phyloP scores from a whole-genome alignment of 805 yeast genomes.

The Barnettozyma populi region DNA sequence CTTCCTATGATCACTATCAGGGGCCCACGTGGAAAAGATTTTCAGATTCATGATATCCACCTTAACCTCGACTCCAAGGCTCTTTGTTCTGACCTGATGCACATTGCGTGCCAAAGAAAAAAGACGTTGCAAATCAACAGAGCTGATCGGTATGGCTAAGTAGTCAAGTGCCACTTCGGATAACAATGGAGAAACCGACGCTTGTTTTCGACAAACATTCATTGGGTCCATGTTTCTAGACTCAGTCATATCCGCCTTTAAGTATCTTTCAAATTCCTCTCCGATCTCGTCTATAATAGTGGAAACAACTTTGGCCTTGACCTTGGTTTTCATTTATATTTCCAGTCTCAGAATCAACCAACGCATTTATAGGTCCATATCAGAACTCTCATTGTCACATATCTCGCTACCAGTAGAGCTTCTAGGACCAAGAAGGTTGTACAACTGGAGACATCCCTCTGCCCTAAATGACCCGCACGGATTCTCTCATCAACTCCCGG shows the following conservation, averaged over 20 bases:
- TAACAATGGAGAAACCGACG: neutral
- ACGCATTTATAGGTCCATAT: neutral
- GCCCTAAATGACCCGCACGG: neutral
- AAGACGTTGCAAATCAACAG: neutral
- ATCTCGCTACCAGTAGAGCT: neutral
- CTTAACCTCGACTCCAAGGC: neutral
- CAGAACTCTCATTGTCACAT: neutral
- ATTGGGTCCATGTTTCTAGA: neutral
- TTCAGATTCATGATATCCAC: neutral
- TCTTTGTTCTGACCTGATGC: slow-evolving; percentile 1
- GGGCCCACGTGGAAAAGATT: neutral
- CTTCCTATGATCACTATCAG: neutral
- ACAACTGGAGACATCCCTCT: neutral
- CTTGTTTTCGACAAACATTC: neutral
- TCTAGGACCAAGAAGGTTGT: neutral
- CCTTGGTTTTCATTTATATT: neutral
- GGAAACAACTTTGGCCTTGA: neutral
- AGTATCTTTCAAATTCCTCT: neutral
- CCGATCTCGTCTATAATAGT: neutral
- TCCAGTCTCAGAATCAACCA: neutral
- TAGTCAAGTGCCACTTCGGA: neutral
- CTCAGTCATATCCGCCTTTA: neutral
- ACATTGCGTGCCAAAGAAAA: slow-evolving; percentile 1
- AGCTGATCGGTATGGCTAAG: neutral
- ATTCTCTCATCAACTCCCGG: neutral